Evolutionary conservation across 352 stramenopile genomes (phyloP).

Genomic region (Phytopythium vexans): DNA sequence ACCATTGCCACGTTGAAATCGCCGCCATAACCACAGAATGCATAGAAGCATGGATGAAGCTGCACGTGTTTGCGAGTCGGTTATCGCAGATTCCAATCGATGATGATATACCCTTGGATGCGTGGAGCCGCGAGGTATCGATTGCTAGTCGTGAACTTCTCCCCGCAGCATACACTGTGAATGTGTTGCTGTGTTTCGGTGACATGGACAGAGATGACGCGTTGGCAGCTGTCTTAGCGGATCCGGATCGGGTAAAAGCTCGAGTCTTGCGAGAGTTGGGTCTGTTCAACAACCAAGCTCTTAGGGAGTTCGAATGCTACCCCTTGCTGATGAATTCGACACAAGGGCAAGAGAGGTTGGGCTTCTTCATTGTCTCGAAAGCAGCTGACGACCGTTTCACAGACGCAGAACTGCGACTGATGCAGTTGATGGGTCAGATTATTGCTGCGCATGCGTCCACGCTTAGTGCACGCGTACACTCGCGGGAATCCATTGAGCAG

Average conservation of each 20-base stretch:
- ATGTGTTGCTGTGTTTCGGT: constrained; percentile 1
- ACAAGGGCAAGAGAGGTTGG: neutral
- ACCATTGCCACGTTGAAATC: neutral
- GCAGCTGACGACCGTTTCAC: neutral
- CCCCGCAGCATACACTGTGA: constrained; percentile 3
- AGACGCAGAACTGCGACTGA: neutral
- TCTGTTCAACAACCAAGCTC: too few species aligned
- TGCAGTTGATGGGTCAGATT: neutral
- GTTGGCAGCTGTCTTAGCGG: too few species aligned
- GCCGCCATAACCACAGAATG: neutral
- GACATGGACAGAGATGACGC: too few species aligned
- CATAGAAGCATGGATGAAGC: neutral
- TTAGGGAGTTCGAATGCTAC: too few species aligned
- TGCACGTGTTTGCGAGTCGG: neutral
- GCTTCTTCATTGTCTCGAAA: constrained; percentile 1
- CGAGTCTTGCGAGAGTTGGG: too few species aligned
- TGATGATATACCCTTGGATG: neutral
- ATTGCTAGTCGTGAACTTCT: neutral
- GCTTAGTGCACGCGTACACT: neutral
- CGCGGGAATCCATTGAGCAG: neutral
- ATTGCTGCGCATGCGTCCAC: neutral
- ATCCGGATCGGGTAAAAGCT: too few species aligned
- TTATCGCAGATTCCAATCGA: neutral
- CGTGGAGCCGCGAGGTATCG: neutral
- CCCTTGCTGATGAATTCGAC: too few species aligned